Conservation (phyloP, 345 rosid genomes). For the Melaleuca alternifolia region DNA sequence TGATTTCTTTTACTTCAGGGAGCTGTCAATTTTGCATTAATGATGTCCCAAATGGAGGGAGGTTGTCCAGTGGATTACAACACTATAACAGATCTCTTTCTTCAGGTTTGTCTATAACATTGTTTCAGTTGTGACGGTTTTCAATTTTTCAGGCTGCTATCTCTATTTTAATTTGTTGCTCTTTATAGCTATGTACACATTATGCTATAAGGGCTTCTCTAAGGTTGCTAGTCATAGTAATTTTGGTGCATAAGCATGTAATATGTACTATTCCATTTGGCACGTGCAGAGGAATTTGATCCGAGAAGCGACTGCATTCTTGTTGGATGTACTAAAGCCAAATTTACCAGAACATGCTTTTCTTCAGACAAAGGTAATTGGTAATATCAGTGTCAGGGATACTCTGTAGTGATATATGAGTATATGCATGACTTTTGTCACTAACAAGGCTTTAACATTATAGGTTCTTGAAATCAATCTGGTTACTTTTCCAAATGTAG, state of each 20-base stretch:
- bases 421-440: not conserved
- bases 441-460: not conserved
- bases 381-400: not conserved
- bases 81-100: slow-evolving; percentile 91
- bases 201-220: not conserved
- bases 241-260: not conserved
- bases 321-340: slow-evolving; percentile 91
- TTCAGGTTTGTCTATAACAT: slow-evolving; percentile 49
- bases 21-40: slow-evolving; percentile 91
- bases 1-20: slow-evolving; percentile 41
- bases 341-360: slow-evolving; percentile 81
- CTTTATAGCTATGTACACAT: not conserved
- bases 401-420: not conserved
- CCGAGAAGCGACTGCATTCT: slow-evolving; percentile 98
- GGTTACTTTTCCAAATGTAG: slow-evolving; percentile 93
- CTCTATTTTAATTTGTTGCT: not conserved
- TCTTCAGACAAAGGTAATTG: slow-evolving; percentile 76
- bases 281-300: slow-evolving; percentile 74
- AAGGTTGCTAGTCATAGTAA: not conserved
- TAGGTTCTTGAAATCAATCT: slow-evolving; percentile 96
- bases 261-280: not conserved
- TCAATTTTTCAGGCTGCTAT: not conserved
- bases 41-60: slow-evolving; percentile 99
- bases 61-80: slow-evolving; percentile 93
- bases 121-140: not conserved